Base-by-base conservation (phyloP, 2,329 filamentous ascomycete genomes). In the Calonectria pteridis region DNA sequence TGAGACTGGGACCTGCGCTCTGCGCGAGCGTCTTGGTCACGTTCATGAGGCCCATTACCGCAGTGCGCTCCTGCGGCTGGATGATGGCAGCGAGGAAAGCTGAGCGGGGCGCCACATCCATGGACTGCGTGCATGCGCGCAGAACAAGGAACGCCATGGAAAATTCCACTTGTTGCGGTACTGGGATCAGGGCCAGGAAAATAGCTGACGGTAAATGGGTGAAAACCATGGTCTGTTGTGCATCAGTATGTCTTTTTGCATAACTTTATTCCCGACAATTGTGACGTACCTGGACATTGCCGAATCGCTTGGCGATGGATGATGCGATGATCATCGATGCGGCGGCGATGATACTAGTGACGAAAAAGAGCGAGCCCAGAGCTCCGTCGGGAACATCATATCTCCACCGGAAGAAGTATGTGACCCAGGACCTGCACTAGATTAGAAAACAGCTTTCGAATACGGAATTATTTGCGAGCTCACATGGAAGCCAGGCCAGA, bases 131-230 rank as follows among this genome's bases (percentile, higher is more conserved):
- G 73, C 89, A 91, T 0, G 92, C 87, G 10, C 93, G 89, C 14
- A 93, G 85, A 20, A 93, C 82, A 14, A 94, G 85, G 70, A 95
- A 90, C 0, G 87, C 82, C 58, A 94, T 86, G 0, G 93, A 88
- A 6, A 92, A 74, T 14, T 85, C 85, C 0, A 91, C 83, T 4
- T 87, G 85, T 26, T 85, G 82, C 0, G 92, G 91, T 0, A 92
- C 78, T 0, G 91, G 90, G 28, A 95, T 90, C 26, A 94, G 83
- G 18, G 90, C 86, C 1, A 94, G 87, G 76, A 92, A 92, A 31
- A 94, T 83, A 10, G 93, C 87, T 0, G 92, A 94, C 0, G 93
- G 93, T 0, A 95, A 85, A 77, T 95, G 93, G 0, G 93, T 94
- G 79, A 94, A 93, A 11, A 94, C 92, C 93, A 95, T 95, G 1